A percentile compares a stretch with the other conserved stretches of the same genome.
phyloP scores from a whole-genome alignment of 805 yeast genomes.

The Zygosaccharomyces siamensis region DNA sequence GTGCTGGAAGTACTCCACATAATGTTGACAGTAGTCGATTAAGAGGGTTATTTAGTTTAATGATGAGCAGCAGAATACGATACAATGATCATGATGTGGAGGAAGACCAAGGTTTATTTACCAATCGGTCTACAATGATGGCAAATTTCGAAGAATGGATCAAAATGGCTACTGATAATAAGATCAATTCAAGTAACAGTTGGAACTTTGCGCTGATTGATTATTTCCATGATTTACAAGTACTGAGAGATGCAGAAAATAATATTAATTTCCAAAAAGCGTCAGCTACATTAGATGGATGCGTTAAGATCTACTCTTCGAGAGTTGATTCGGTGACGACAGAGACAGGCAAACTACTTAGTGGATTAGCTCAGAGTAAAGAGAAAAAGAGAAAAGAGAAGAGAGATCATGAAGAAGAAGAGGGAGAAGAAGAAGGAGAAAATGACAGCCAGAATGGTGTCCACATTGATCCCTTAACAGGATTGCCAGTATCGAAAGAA shows the following conservation, averaged over 20 bases:
- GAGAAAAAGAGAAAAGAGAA: slow-evolving; percentile 22
- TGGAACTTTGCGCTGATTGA: slow-evolving; percentile 92
- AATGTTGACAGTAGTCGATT: too few relatives aligned
- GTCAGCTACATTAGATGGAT: slow-evolving; percentile 86
- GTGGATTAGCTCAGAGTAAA: slow-evolving; percentile 58
- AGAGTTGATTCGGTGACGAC: slow-evolving; percentile 89
- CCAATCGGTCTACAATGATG: slow-evolving; percentile 39
- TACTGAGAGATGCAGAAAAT: slow-evolving; percentile 67
- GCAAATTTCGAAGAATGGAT: slow-evolving; percentile 76
- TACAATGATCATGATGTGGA: slow-evolving; percentile 19
- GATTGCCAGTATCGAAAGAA: slow-evolving; percentile 31
- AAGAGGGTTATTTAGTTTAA: neutral
- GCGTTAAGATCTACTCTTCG: slow-evolving; percentile 87
- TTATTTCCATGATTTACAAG: slow-evolving; percentile 78
- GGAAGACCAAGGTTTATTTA: slow-evolving; percentile 26
- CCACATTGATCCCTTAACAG: slow-evolving; percentile 33
- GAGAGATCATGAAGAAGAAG: slow-evolving; percentile 25
- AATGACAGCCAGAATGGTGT: slow-evolving; percentile 22
- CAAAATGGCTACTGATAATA: slow-evolving; percentile 75
- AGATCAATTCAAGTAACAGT: slow-evolving; percentile 76
- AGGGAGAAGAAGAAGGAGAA: slow-evolving; percentile 19
- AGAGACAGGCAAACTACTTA: slow-evolving; percentile 78
- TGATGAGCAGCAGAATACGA: slow-evolving; percentile 19
- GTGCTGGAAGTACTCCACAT: neutral
- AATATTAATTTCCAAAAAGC: slow-evolving; percentile 87